Percentiles rank a stretch among this genome's conserved stretches.
phyloP scores from a whole-genome alignment of 805 yeast genomes.

The Metschnikowia hibisci region DNA sequence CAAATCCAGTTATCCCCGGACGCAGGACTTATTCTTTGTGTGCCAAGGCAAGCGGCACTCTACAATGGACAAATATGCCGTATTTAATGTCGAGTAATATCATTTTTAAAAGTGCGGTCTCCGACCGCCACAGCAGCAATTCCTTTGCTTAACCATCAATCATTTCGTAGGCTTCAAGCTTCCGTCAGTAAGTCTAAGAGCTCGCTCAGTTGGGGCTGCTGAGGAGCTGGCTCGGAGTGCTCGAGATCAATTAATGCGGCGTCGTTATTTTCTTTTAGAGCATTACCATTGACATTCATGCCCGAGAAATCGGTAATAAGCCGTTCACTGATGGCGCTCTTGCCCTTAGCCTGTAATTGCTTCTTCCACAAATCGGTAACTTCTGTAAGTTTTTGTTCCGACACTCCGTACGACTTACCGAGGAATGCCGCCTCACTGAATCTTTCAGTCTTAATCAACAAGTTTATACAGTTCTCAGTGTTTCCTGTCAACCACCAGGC shows the following conservation, averaged over 20 bases:
- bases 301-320: conserved; percentile 41
- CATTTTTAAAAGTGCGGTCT: conserved; percentile 1
- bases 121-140: background rate
- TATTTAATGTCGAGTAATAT: conserved; percentile 11
- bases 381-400: conserved; percentile 38
- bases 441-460: conserved; percentile 66
- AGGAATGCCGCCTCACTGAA: conserved; percentile 82
- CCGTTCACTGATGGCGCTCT: conserved; percentile 58
- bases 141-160: background rate
- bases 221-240: conserved; percentile 4
- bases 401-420: conserved; percentile 61
- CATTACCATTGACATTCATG: conserved; percentile 17
- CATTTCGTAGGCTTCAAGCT: background rate
- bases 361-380: conserved; percentile 67
- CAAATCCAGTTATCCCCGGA: conserved; percentile 3
- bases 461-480: conserved; percentile 53
- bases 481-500: conserved; percentile 87
- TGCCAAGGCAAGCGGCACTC: conserved; percentile 19
- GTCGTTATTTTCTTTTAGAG: conserved; percentile 5
- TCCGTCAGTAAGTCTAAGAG: conserved; percentile 8
- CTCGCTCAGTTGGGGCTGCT: conserved; percentile 2
- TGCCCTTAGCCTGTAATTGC: conserved; percentile 47
- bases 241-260: conserved; percentile 19
- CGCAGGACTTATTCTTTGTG: conserved; percentile 25
- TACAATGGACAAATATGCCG: conserved; percentile 12